A percentile compares a stretch with the other conserved stretches of the same genome.
phyloP scores from a whole-genome alignment of 2,329 filamentous ascomycete genomes.

The Zasmidium angulare region DNA sequence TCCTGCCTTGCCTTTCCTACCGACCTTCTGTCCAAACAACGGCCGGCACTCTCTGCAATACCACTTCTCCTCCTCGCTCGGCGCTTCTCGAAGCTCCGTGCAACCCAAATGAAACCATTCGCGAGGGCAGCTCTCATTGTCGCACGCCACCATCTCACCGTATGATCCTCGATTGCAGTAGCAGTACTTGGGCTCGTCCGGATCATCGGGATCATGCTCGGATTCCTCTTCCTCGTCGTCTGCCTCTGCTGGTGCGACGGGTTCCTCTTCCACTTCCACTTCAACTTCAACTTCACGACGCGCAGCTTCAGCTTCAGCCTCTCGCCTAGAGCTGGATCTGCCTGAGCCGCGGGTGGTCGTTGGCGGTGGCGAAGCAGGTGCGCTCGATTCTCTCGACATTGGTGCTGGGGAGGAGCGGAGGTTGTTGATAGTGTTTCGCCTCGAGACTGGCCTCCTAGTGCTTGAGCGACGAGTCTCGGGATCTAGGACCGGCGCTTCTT shows the following conservation, averaged over 20 bases:
- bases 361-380: conserved; percentile 20
- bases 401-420: conserved; percentile 20
- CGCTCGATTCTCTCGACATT: conserved; percentile 17
- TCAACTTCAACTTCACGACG: conserved; percentile 2
- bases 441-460: conserved; percentile 19
- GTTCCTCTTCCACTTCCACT: conserved; percentile 11
- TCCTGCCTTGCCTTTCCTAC: conserved; percentile 15
- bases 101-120: conserved; percentile 70
- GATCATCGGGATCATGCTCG: conserved; percentile 46
- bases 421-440: conserved; percentile 16
- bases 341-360: conserved; percentile 18
- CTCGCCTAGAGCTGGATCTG: conserved; percentile 13
- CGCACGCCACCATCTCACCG: conserved; percentile 67
- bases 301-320: conserved; percentile 5
- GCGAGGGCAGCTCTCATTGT: conserved; percentile 63
- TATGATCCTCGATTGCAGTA: conserved; percentile 65
- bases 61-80: conserved; percentile 54
- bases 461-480: conserved; percentile 16
- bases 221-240: conserved; percentile 32
- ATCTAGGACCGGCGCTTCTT: conserved; percentile 7
- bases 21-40: conserved; percentile 10
- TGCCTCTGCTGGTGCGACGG: conserved; percentile 7
- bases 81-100: conserved; percentile 61
- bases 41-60: conserved; percentile 54
- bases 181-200: conserved; percentile 62